Evolutionary conservation across 805 yeast genomes (phyloP), one percentile per base, ranked within the genome.

Genomic region (Ogataea corticis): DNA sequence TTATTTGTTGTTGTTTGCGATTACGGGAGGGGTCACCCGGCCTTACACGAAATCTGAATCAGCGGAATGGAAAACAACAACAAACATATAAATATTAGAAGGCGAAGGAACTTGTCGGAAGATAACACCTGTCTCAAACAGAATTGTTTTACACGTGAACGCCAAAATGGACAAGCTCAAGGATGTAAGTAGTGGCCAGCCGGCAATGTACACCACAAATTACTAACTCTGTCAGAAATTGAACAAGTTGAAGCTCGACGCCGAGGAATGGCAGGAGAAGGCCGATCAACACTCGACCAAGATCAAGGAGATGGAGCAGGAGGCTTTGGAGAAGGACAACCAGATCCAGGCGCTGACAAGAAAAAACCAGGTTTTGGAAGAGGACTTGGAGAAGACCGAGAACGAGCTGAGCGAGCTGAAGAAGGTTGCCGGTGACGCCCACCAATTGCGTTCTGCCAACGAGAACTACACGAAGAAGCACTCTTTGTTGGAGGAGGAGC

Each of bases 211-310:
- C 25, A 14, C 16, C 10, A 14, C 17, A n/a, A n/a, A n/a, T 31
- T 13, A 37, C 40, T 37, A 29, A 38, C 42, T 14, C 16, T 21
- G 23, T 18, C 54, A 87, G 95, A 90, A 89, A 80, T 76, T 90
- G 74, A 84, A 75, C 77, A 83, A 83, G 71, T 82, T 94, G 70
- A 91, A 92, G 73, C 76, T 87, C 62, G 98, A 94, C 67, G 92
- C 96, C 57, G 99, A 94, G 75, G 76, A 85, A 61, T 95, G 99
- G 89, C 97, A 92, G 76, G 97, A 89, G 69, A 88, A 90, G 76
- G 84, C 94, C 50, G 99, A 94, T 64, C 96, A 87, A 61, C 79
- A 87, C 61, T 71, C 82, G 50, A 82, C 77, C 53, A 83, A 83
- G 68, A 82, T 87, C 73, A 94, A 91, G 78, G 85, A 77, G 65